These are phyloP conservation scores for Acacia melanoxylon DNA, from an alignment of 306 rosid genomes.

Conservation along the genomic window DNA sequence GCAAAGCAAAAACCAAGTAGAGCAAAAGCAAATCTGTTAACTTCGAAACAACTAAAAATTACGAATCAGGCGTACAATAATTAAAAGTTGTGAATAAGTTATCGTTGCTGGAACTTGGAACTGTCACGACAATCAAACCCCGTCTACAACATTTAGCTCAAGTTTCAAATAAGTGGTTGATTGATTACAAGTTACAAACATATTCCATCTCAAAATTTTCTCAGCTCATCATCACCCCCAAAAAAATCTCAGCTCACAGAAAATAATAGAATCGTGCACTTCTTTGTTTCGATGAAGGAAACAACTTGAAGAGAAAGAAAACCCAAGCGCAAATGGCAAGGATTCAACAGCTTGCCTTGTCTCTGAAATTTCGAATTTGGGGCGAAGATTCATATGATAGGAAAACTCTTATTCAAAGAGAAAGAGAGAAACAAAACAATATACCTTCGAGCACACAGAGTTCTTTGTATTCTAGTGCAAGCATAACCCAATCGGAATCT, in stretches of 20 bases:
- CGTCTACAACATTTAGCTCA: not conserved
- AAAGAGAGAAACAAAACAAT: not conserved
- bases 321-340: slow-evolving; percentile 36
- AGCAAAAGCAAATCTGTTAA: slow-evolving; percentile 6
- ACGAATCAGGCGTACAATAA: not conserved
- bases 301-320: slow-evolving; percentile 18
- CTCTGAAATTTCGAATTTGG: slow-evolving; percentile 32
- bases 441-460: slow-evolving; percentile 36
- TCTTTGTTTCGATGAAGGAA: slow-evolving; percentile 14
- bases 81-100: not conserved
- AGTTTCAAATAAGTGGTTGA: slow-evolving; percentile 4
- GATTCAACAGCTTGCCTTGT: slow-evolving; percentile 31
- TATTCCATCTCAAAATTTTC: not conserved
- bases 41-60: slow-evolving; percentile 26
- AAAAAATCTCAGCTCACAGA: not conserved
- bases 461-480: slow-evolving; percentile 8
- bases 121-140: slow-evolving; percentile 21
- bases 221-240: not conserved
- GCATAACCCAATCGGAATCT: slow-evolving; percentile 30
- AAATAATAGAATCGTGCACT: not conserved
- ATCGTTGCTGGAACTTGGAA: slow-evolving; percentile 1
- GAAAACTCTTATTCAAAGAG: slow-evolving; percentile 6
- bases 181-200: not conserved
- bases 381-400: slow-evolving; percentile 33
- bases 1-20: not conserved